A percentile compares a stretch with the other conserved stretches of the same genome.
phyloP scores from a whole-genome alignment of 2,329 filamentous ascomycete species.

The Lasiodiplodia hormozganensis region DNA sequence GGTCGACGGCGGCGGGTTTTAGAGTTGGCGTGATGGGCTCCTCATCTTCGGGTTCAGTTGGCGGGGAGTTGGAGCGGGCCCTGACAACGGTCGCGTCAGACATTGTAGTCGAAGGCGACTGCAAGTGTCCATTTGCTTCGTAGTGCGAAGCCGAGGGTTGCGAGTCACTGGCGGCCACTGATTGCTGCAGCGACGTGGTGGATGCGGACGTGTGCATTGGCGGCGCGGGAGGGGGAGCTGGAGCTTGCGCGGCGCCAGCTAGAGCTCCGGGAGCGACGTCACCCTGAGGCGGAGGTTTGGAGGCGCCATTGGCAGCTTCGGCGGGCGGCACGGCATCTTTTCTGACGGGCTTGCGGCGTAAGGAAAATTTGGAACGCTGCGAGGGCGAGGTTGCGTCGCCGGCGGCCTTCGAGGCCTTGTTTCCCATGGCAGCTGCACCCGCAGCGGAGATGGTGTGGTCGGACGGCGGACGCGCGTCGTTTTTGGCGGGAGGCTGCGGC shows the following conservation, averaged over 20 bases:
- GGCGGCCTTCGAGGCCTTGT: slow-evolving; percentile 35
- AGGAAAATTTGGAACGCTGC: slow-evolving; percentile 13
- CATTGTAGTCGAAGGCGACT: slow-evolving; percentile 8
- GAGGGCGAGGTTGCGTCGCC: background rate
- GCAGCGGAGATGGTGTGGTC: background rate
- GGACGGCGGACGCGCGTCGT: slow-evolving; percentile 4
- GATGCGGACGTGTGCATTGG: slow-evolving; percentile 14
- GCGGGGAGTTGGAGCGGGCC: slow-evolving; percentile 23
- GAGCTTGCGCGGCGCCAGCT: slow-evolving; percentile 14
- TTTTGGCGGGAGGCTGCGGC: slow-evolving; percentile 45
- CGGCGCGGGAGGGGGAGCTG: slow-evolving; percentile 5
- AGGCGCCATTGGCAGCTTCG: background rate
- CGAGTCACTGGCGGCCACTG: background rate
- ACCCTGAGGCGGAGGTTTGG: slow-evolving; percentile 1
- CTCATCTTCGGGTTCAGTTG: slow-evolving; percentile 25
- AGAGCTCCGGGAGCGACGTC: slow-evolving; percentile 9
- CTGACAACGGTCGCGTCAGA: slow-evolving; percentile 19
- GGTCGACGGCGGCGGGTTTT: slow-evolving; percentile 21
- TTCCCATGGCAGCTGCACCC: slow-evolving; percentile 33
- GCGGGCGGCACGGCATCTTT: slow-evolving; percentile 3
- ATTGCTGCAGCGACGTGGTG: background rate
- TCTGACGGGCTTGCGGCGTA: slow-evolving; percentile 30
- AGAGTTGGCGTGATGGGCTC: slow-evolving; percentile 30
- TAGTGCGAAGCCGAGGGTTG: slow-evolving; percentile 7
- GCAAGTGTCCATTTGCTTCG: background rate